Evolutionary conservation across 2,329 filamentous ascomycete genomes (phyloP), one percentile per base, ranked within the genome.

Genomic region (Cladosporium sp.): DNA sequence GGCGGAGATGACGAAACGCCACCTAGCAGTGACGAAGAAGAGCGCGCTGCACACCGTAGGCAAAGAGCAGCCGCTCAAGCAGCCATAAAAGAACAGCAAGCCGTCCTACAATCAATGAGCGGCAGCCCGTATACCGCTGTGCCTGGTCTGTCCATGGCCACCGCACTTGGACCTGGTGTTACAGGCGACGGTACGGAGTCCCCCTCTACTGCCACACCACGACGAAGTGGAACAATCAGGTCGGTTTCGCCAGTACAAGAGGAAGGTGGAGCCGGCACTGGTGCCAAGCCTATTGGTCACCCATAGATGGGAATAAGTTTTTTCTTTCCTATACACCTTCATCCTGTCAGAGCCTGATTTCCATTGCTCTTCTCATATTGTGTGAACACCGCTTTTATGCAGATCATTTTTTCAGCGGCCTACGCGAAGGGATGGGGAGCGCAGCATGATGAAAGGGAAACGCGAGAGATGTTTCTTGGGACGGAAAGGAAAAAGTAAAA

Each of bases 1-100:
- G 49, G 53, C 20, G 55, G 22, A 2, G 58, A 57, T 35, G 75
- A 75, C 58, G 74, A 73, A 47, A 75, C 70, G 60, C 51, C 68
- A 17, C 66, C 66, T 25, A 71, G 69, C 59, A 72, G 70, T 51
- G 72, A 69, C 44, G 68, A 74, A 40, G 72, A 74, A 37, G 71
- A 73, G 39, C 66, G 55, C 49, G 45, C 55, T 4, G 56, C 39
- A 3, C 37, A 57, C 28, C 35, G 45, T 2, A 35, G 48, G 13
- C 36, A 44, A 5, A 13, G 48, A 13, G 55, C 44, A 6, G 47
- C 37, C 6, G 47, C 47, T 10, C 37, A 45, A 36, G 55, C 55
- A 3, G 55, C 55, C 8, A 57, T 51, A 20, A 24, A 28, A 28
- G 28, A 57, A 24, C 45, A 44, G 28, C 45, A 57, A 24, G 37